Conservation (phyloP, 257 asterid species). For the Datura wrightii region DNA sequence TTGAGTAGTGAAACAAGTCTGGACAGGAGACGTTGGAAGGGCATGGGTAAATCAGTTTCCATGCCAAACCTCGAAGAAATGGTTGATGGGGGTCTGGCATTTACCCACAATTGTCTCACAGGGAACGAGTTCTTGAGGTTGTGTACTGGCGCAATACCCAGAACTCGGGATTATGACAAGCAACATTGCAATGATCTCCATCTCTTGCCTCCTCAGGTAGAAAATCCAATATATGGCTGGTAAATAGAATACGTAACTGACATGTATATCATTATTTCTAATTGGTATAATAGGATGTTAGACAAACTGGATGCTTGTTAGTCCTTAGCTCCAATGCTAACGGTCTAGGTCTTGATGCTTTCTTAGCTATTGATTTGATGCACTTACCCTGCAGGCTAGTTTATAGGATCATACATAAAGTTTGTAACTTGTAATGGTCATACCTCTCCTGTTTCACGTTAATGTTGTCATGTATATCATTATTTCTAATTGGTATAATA, state of each 20-base stretch:
- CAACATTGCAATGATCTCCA: constrained; percentile 82
- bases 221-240: constrained; percentile 96
- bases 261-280: constrained; percentile 48
- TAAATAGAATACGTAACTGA: constrained; percentile 49
- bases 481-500: too few relatives aligned
- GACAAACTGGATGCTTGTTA: constrained; percentile 8
- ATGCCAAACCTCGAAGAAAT: constrained; percentile 67
- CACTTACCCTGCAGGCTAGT: constrained; percentile 8
- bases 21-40: constrained; percentile 39
- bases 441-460: not conserved
- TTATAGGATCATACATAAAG: not conserved
- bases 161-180: constrained; percentile 72
- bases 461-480: too few relatives aligned
- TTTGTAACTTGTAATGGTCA: not conserved
- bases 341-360: constrained; percentile 22
- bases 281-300: constrained; percentile 37
- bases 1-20: constrained; percentile 41
- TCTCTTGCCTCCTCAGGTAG: constrained; percentile 85
- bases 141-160: constrained; percentile 90
- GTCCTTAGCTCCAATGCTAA: constrained; percentile 3
- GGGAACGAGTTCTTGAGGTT: constrained; percentile 85
- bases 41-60: constrained; percentile 62
- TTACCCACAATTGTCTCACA: constrained; percentile 85
- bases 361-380: not conserved
- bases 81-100: constrained; percentile 90